Evolutionary conservation across 306 rosid genomes (phyloP), one percentile per base, ranked within the genome.

Genomic region (Cicer bijugum): DNA sequence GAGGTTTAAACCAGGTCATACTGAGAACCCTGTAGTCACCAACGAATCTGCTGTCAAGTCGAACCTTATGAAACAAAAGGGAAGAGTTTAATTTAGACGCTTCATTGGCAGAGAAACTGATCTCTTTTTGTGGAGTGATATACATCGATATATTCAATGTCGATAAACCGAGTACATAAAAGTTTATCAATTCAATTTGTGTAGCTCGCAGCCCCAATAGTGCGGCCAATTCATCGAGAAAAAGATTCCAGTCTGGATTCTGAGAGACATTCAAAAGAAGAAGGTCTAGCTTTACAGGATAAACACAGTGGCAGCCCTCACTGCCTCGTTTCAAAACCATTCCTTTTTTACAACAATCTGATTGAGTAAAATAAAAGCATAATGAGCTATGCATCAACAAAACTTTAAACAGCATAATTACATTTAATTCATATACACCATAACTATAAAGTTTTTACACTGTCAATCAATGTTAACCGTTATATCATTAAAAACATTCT

Each of bases 281-380:
- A 71, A 94, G 89, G 77, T 94, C 99, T 75, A 94, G 85, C 85
- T 88, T 91, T 82, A 91, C 80, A 48, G 99, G 99, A 90, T 91
- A 94, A 48, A 86, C 97, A 66, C 99, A 94, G 58, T 86, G 88
- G 78, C 97, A 94, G 56, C 70, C 73, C 56, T 28, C 83, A 81
- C 86, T 88, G 65, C 85, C 97, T 61, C 88, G 87, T 69, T 81
- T 88, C 82, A 84, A 73, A 72, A 91, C 95, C 96, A 79, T 91
- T 84, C 83, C 88, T 65, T 81, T 84, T 73, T 81, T 81, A 82
- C 99, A 94, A 80, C 97, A 94, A 84, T 88, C 99, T 94, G 88
- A 83, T 71, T 66, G n/a, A 82, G 67, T 62, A 58, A 57, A 43
- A 71, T 15, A 1, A 57, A 57, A 58, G 12, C 66, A 71, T 40